A percentile compares a stretch with the other conserved stretches of the same genome.
Conservation (phyloP, 768 basidiomycete species). For the Russula lepida region DNA sequence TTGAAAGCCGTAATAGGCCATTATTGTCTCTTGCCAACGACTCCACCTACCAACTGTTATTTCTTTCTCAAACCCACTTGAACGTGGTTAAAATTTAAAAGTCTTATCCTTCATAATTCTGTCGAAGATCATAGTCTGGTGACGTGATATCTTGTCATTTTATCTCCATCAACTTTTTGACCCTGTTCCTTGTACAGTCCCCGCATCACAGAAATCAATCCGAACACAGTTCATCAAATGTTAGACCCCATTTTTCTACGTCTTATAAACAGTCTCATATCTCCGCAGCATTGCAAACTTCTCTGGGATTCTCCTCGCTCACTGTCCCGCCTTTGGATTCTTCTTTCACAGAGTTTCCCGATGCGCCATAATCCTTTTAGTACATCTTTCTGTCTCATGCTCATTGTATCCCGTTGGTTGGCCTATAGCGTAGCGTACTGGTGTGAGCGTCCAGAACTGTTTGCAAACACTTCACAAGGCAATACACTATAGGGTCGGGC, state of each 20-base stretch:
- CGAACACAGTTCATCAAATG: constrained; percentile 92
- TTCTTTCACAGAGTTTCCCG: constrained; percentile 87
- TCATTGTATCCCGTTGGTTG: constrained; percentile 7
- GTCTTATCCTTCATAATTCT: background rate
- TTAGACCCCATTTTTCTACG: constrained; percentile 27
- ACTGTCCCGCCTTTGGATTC: constrained; percentile 88
- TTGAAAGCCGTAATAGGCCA: background rate
- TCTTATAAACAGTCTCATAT: constrained; percentile 12
- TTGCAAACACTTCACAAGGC: constrained; percentile 78
- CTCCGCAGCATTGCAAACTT: constrained; percentile 64
- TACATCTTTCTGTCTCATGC: no score
- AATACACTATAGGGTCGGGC: constrained; percentile 64
- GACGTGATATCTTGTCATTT: background rate
- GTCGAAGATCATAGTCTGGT: constrained; percentile 7
- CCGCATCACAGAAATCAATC: constrained; percentile 72
- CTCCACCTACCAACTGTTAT: no score
- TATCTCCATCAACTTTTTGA: background rate
- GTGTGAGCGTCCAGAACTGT: constrained; percentile 90
- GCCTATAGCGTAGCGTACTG: constrained; percentile 77
- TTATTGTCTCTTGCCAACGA: background rate
- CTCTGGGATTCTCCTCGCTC: constrained; percentile 81
- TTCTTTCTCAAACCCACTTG: no score
- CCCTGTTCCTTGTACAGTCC: constrained; percentile 45
- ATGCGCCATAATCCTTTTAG: constrained; percentile 34
- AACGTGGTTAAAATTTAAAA: background rate